Evolutionary conservation across 768 basidiomycete genomes (phyloP).

Genomic region (Pisolithus sp.): DNA sequence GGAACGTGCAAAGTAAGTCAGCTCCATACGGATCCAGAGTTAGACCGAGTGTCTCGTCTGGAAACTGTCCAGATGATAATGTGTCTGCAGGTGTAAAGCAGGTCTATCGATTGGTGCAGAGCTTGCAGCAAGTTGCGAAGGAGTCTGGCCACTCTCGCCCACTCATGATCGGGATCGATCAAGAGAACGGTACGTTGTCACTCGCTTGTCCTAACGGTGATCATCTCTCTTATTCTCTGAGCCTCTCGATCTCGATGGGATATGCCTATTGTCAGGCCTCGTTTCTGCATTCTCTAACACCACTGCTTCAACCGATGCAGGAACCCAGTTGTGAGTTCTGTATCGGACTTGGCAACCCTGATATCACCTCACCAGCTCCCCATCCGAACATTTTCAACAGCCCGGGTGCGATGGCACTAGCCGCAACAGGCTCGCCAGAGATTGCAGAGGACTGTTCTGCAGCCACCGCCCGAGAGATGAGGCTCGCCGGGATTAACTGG

Average conservation of each 20-base stretch:
- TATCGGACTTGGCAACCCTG: background rate
- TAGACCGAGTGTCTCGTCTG: background rate
- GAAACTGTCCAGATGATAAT: background rate
- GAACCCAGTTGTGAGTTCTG: constrained; percentile 58
- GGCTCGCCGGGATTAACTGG: constrained; percentile 64
- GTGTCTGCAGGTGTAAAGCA: constrained; percentile 43
- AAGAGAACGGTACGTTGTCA: constrained; percentile 54
- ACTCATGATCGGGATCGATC: constrained; percentile 65
- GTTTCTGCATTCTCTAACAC: constrained; percentile 46
- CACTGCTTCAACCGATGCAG: constrained; percentile 28
- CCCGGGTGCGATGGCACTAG: constrained; percentile 70
- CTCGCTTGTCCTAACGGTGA: background rate
- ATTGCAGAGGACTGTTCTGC: constrained; percentile 41
- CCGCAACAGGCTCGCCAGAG: constrained; percentile 43
- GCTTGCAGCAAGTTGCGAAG: constrained; percentile 50
- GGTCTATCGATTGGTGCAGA: constrained; percentile 39
- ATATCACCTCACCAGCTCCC: background rate
- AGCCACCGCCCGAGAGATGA: constrained; percentile 52
- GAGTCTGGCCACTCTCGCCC: constrained; percentile 50
- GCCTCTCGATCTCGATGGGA: background rate
- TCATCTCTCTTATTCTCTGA: background rate
- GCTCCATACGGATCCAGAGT: too few species aligned
- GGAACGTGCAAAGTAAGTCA: constrained; percentile 50
- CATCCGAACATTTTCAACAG: constrained; percentile 26
- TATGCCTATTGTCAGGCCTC: constrained; percentile 45